A percentile compares a stretch with the other conserved stretches of the same genome.
Conservation (phyloP, 495 filamentous ascomycete genomes). For the Aspergillus homomorphus region DNA sequence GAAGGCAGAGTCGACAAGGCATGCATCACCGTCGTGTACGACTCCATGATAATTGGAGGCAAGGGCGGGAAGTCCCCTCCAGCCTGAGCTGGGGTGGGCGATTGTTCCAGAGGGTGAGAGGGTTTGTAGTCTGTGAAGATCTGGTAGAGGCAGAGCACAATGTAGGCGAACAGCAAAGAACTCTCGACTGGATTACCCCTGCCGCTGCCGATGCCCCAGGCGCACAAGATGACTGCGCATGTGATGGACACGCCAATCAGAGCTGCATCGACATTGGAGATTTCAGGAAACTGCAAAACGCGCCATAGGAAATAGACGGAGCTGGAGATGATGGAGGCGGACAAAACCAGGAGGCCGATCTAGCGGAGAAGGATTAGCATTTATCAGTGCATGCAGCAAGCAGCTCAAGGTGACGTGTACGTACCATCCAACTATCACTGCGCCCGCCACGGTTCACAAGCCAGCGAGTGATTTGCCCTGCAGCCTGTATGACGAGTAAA, state of each 20-base stretch:
- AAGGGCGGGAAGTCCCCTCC: constrained; percentile 92
- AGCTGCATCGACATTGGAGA: constrained; percentile 89
- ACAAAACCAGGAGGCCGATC: constrained; percentile 85
- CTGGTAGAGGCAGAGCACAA: constrained; percentile 96
- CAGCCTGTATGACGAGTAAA: constrained; percentile 89
- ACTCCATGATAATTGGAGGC: constrained; percentile 97
- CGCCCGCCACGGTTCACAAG: constrained; percentile 83
- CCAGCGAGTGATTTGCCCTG: constrained; percentile 93
- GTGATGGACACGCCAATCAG: constrained; percentile 90
- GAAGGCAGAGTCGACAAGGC: constrained; percentile 78
- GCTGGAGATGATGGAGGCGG: constrained; percentile 86
- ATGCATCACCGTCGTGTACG: constrained; percentile 85
- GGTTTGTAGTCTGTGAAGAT: constrained; percentile 98
- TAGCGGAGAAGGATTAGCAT: constrained; percentile 35
- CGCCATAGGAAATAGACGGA: constrained; percentile 96
- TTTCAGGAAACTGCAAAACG: constrained; percentile 86
- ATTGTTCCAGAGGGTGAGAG: constrained; percentile 56
- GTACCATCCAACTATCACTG: constrained; percentile 96
- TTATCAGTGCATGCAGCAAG: constrained; percentile 8
- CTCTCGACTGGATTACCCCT: constrained; percentile 95
- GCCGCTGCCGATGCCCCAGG: constrained; percentile 91
- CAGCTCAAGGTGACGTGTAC: constrained; percentile 24
- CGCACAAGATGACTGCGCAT: constrained; percentile 84
- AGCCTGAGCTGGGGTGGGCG: constrained; percentile 49
- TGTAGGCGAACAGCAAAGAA: constrained; percentile 92